Evolutionary conservation across 371 early-diverging fungal species (phyloP).

Genomic region (Conidiobolus incongruus): DNA sequence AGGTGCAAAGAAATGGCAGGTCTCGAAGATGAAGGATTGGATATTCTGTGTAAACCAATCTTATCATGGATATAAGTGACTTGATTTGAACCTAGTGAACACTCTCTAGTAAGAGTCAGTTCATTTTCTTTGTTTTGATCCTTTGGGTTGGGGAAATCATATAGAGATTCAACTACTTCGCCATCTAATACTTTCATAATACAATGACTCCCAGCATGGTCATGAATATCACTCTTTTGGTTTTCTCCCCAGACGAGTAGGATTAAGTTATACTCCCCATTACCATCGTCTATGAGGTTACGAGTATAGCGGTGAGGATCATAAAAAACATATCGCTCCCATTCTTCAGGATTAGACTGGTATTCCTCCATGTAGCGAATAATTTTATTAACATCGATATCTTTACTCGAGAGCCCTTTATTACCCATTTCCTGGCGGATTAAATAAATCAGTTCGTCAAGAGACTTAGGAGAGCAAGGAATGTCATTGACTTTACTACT

Average conservation of each 20-base stretch:
- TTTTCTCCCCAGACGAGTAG: too few species aligned
- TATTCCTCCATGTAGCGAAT: constrained; percentile 33
- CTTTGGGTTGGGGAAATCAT: constrained; percentile 65
- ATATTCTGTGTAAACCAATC: constrained; percentile 69
- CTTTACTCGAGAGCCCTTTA: constrained; percentile 26
- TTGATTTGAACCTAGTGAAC: constrained; percentile 16
- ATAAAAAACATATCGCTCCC: constrained; percentile 53
- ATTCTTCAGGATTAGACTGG: constrained; percentile 35
- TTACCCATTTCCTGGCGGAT: constrained; percentile 20
- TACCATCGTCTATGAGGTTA: constrained; percentile 77
- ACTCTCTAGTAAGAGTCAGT: background rate
- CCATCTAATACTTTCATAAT: constrained; percentile 81
- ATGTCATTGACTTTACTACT: too few species aligned
- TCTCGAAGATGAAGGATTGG: constrained; percentile 26
- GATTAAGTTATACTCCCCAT: constrained; percentile 79
- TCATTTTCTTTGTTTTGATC: background rate
- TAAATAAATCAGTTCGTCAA: constrained; percentile 17
- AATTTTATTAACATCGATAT: constrained; percentile 29
- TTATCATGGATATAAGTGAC: constrained; percentile 77
- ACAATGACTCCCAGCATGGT: constrained; percentile 83
- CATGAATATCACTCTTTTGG: too few species aligned
- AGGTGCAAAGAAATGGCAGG: constrained; percentile 75
- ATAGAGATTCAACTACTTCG: constrained; percentile 53
- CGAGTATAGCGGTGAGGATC: constrained; percentile 55
- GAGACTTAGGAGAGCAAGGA: constrained; percentile 8